phyloP scores from a whole-genome alignment of 1,139 yeast species.

The Yamadazyma buinensis region DNA sequence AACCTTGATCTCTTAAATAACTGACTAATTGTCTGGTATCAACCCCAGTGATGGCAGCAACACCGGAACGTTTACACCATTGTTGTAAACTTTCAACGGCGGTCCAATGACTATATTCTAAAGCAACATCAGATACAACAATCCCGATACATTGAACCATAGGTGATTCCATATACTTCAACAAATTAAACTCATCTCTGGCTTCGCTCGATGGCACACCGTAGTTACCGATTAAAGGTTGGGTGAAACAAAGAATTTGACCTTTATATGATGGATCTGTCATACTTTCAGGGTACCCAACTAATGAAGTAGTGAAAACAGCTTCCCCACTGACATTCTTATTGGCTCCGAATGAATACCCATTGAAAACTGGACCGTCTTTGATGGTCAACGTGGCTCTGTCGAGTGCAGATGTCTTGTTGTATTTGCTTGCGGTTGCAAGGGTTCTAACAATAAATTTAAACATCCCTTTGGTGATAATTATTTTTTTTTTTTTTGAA shows the following conservation, averaged over 20 bases:
- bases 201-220: slow-evolving; percentile 89
- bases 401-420: slow-evolving; percentile 48
- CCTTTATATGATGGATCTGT: slow-evolving; percentile 97
- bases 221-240: slow-evolving; percentile 94
- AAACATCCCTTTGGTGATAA: not conserved
- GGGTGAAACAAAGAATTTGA: slow-evolving; percentile 93
- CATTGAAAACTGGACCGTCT: slow-evolving; percentile 91
- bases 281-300: slow-evolving; percentile 98
- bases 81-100: slow-evolving; percentile 93
- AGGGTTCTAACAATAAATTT: slow-evolving; percentile 18
- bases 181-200: slow-evolving; percentile 77
- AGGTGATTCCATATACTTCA: slow-evolving; percentile 90
- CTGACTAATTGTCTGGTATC: slow-evolving; percentile 94
- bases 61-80: slow-evolving; percentile 96
- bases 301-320: slow-evolving; percentile 94
- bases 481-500: not conserved
- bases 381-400: slow-evolving; percentile 89
- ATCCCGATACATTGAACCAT: slow-evolving; percentile 91
- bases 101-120: slow-evolving; percentile 97
- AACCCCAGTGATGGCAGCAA: slow-evolving; percentile 95
- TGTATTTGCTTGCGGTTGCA: slow-evolving; percentile 40
- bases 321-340: slow-evolving; percentile 93
- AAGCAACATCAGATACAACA: slow-evolving; percentile 93
- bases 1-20: slow-evolving; percentile 91
- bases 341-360: slow-evolving; percentile 93